A percentile compares a stretch with the other conserved stretches of the same genome.
Conservation (phyloP, 805 yeast genomes). For the Metschnikowia drakensbergensis region DNA sequence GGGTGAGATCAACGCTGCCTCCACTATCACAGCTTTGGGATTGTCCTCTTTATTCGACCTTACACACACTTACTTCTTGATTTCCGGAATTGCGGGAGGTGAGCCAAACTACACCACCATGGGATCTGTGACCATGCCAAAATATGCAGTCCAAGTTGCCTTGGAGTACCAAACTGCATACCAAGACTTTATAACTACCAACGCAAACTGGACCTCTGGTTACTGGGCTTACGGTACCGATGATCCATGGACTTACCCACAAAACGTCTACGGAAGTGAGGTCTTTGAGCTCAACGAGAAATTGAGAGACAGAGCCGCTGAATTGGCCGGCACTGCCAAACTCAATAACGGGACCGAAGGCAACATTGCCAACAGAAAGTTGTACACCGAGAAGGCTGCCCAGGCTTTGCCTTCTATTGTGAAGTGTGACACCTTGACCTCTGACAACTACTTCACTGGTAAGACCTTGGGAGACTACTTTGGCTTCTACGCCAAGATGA, state of each 20-base stretch:
- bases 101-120: slow-evolving; percentile 53
- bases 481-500: slow-evolving; percentile 41
- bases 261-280: slow-evolving; percentile 58
- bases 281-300: slow-evolving; percentile 58
- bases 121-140: slow-evolving; percentile 59
- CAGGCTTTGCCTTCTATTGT: slow-evolving; percentile 43
- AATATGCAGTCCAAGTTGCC: slow-evolving; percentile 58
- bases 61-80: slow-evolving; percentile 54
- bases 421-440: slow-evolving; percentile 57
- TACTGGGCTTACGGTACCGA: slow-evolving; percentile 54
- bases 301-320: slow-evolving; percentile 55
- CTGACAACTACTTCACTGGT: slow-evolving; percentile 61
- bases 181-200: slow-evolving; percentile 23
- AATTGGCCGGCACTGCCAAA: slow-evolving; percentile 44
- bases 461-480: slow-evolving; percentile 48
- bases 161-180: slow-evolving; percentile 57
- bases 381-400: slow-evolving; percentile 51
- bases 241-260: slow-evolving; percentile 49
- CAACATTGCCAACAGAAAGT: slow-evolving; percentile 44
- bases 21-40: slow-evolving; percentile 51
- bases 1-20: slow-evolving; percentile 65
- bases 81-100: slow-evolving; percentile 67
- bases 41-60: slow-evolving; percentile 55
- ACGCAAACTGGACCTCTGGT: slow-evolving; percentile 55
- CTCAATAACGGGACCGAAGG: slow-evolving; percentile 44